Evolutionary conservation across 306 rosid genomes (phyloP).

Genomic region (Vigna angularis): DNA sequence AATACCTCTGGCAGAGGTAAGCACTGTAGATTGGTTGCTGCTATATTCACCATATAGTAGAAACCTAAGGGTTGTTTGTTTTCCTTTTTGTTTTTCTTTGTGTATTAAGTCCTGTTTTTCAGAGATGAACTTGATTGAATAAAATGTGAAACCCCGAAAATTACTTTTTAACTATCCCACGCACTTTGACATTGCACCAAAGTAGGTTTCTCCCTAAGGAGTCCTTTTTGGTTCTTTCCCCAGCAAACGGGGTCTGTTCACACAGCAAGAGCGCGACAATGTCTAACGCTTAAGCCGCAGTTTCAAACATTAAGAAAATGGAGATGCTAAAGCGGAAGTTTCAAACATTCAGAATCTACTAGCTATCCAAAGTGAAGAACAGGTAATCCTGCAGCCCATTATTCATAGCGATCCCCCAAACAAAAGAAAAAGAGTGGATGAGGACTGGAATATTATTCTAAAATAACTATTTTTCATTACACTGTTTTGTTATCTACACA

Average conservation of each 20-base stretch:
- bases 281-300: constrained; percentile 25
- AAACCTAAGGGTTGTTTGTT: neutral
- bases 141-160: constrained; percentile 23
- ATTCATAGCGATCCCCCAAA: neutral
- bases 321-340: constrained; percentile 26
- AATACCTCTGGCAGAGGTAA: neutral
- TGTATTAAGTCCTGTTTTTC: constrained; percentile 39
- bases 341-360: neutral
- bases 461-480: constrained; percentile 29
- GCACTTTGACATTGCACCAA: constrained; percentile 17
- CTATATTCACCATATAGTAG: constrained; percentile 11
- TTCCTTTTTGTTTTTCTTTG: neutral
- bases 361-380: constrained; percentile 12
- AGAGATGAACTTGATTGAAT: constrained; percentile 36
- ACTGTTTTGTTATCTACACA: neutral
- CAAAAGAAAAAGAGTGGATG: neutral
- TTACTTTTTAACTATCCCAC: constrained; percentile 10
- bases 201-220: constrained; percentile 20
- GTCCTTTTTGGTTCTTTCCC: constrained; percentile 5
- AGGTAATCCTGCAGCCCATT: constrained; percentile 25
- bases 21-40: constrained; percentile 2
- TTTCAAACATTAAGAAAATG: neutral
- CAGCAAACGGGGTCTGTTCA: neutral
- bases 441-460: constrained; percentile 20
- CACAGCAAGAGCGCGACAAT: constrained; percentile 18